phyloP scores from a whole-genome alignment of 768 basidiomycete species.

The Brasilioporus rufonigricans region DNA sequence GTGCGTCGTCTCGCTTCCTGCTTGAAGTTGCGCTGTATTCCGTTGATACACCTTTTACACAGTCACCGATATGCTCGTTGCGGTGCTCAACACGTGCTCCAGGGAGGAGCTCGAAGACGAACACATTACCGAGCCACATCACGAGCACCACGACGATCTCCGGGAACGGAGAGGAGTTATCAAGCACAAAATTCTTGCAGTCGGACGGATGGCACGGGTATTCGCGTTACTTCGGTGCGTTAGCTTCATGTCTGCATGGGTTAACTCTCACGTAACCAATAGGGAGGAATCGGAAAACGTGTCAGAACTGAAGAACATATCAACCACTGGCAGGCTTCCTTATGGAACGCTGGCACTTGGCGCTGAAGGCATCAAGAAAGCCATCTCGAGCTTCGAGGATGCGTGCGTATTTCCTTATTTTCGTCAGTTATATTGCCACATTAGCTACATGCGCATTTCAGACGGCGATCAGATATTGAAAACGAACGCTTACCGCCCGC shows the following conservation, averaged over 20 bases:
- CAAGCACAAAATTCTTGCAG: slow-evolving; percentile 71
- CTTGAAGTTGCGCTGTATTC: background rate
- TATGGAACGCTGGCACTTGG: slow-evolving; percentile 57
- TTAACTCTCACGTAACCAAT: background rate
- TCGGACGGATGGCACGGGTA: slow-evolving; percentile 66
- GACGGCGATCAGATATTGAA: slow-evolving; percentile 28
- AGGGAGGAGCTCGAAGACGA: slow-evolving; percentile 93
- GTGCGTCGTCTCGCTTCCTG: slow-evolving; percentile 43
- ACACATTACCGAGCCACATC: slow-evolving; percentile 19
- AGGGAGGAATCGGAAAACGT: slow-evolving; percentile 68
- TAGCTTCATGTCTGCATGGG: too few relatives aligned
- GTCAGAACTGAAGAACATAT: slow-evolving; percentile 67
- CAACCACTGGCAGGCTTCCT: slow-evolving; percentile 48
- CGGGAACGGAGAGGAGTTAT: slow-evolving; percentile 52
- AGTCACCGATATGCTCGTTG: slow-evolving; percentile 99
- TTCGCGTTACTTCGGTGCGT: slow-evolving; percentile 64
- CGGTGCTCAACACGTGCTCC: slow-evolving; percentile 92
- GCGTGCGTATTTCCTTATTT: slow-evolving; percentile 45
- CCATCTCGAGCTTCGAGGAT: slow-evolving; percentile 66
- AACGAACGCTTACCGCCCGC: slow-evolving; percentile 29
- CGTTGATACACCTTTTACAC: background rate
- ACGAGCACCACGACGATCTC: slow-evolving; percentile 23
- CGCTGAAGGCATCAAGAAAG: slow-evolving; percentile 69
- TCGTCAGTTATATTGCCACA: background rate
- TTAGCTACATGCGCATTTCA: background rate